These are phyloP conservation scores for Ricinus communis DNA, from an alignment of 345 rosid species.

Conservation along the genomic window DNA sequence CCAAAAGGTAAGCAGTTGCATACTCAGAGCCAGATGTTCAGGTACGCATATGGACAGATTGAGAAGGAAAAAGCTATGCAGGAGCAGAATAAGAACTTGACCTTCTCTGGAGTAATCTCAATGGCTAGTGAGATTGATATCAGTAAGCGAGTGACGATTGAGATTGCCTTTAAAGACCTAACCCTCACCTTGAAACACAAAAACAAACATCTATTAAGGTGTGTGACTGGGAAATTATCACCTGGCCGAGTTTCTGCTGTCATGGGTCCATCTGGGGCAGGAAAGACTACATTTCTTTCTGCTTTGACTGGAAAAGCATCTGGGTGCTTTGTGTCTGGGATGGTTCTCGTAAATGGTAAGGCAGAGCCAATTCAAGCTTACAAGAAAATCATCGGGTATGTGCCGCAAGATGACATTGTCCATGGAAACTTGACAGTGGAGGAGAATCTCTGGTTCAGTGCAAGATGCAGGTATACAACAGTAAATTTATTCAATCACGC, in stretches of 20 bases:
- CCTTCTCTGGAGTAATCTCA: slow-evolving; percentile 85
- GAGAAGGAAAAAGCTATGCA: slow-evolving; percentile 91
- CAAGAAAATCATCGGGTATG: slow-evolving; percentile 89
- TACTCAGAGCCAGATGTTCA: slow-evolving; percentile 93
- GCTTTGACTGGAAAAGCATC: slow-evolving; percentile 88
- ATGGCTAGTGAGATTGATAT: slow-evolving; percentile 74
- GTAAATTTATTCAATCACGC: background rate
- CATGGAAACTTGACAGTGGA: slow-evolving; percentile 97
- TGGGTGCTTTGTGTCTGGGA: slow-evolving; percentile 71
- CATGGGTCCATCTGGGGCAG: slow-evolving; percentile 99
- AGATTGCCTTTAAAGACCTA: slow-evolving; percentile 81
- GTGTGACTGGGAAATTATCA: slow-evolving; percentile 83
- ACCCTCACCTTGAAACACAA: slow-evolving; percentile 73
- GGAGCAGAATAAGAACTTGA: slow-evolving; percentile 80
- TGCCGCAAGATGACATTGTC: slow-evolving; percentile 98
- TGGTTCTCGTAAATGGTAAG: slow-evolving; percentile 83
- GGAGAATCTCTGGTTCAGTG: slow-evolving; percentile 99
- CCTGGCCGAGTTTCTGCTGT: slow-evolving; percentile 96
- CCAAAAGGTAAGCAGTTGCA: slow-evolving; percentile 82
- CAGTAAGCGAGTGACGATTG: slow-evolving; percentile 71
- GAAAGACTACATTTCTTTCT: slow-evolving; percentile 92
- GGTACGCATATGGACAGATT: slow-evolving; percentile 88
- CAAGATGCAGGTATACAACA: slow-evolving; percentile 84
- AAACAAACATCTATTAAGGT: slow-evolving; percentile 78
- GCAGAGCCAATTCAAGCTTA: slow-evolving; percentile 75